Base-by-base conservation (phyloP, 2,329 filamentous ascomycete genomes). In the Myriosclerotinia curreyana region DNA sequence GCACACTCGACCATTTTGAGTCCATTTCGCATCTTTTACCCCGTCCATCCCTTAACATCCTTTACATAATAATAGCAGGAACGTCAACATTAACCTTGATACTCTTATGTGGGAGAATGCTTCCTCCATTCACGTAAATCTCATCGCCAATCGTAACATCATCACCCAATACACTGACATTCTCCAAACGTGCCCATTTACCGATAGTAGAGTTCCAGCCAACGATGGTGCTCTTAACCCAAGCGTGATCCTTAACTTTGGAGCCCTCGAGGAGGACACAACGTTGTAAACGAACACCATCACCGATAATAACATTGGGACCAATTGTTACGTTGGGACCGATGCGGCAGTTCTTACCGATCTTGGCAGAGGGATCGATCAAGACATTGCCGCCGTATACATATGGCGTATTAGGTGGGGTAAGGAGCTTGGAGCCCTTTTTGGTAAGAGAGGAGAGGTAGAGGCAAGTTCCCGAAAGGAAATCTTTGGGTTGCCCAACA, bases 171-270 rank as follows among this genome's bases (percentile, higher is more conserved):
- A 99, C 94, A n/a, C 91, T 94, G 50, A 98, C 93, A 75, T 99
- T 99, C 84, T 99, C 95, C 69, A 98, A 82, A 71, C 94, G 90
- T 65, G 94, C 94, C 94, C 94, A 99, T 76, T 90, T 90, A 75
- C 94, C 94, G 64, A 99, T 92, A 44, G 87, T 90, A 81, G 92
- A 96, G 84, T 97, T 96, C 94, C 94, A 99, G 74, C 94, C 94
- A 61, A 98, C 92, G 77, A 99, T 98, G 73, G 94, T 95, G 76
- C 91, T 96, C 87, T 98, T 98, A 78, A 99, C 86, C 94, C 94
- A 98, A 55, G 95, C 95, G 77, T 99, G 94, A 76, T 99, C 95
- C 85, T 97, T 97, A 79, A 97, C 89, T 82, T 96, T 96, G 79
- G 89, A 92, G 74, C 91, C 90, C 67, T 89, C 85, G 69, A 99